Evolutionary conservation across 2,329 filamentous ascomycete genomes (phyloP), one percentile per base, ranked within the genome.

Genomic region (Pseudogymnoascus sp.): DNA sequence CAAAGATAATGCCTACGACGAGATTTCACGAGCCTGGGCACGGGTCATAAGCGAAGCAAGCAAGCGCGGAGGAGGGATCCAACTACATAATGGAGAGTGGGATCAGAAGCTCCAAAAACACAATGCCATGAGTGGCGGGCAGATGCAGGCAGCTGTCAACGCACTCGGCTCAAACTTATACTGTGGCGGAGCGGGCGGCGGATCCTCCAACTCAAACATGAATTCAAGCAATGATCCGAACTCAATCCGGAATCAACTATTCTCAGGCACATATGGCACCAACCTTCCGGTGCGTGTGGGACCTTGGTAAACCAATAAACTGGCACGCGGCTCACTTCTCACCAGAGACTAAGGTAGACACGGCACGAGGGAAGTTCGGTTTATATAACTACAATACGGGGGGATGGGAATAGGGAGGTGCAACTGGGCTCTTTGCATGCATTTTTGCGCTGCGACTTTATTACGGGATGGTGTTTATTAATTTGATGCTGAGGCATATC

Each of bases 1-100:
- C 76, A 96, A 96, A 74, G 88, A 96, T 65, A 90, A 90, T 64
- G 92, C 92, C 5, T 99, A 99, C 70, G 92, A 99, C 68, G 94
- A 97, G 71, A 92, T 99, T 64, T 87, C 90, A 23, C 90, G 88
- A 69, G 94, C 94, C 1, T 99, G 94, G 94, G 86, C 90, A 13
- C 74, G 95, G 65, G 92, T 96, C 57, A 88, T 99, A 66, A 86
- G 86, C 63, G 94, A 99, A 73, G 90, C 91, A 1, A 86, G 88
- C 19, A 97, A 97, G 77, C 83, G 89, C 66, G 92, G 90, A 9
- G 92, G 90, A 26, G 94, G 94, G 33, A 94, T 97, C 68, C 85
- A 90, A 65, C 71, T 99, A 65, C 89, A 96, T 68, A 89, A 90
- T 52, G 91, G 89, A 59, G 89, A 89, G 61, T 99, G 94, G 94